Conservation (phyloP, 202 grass and related monocot species). For the Zoysia matrella region DNA sequence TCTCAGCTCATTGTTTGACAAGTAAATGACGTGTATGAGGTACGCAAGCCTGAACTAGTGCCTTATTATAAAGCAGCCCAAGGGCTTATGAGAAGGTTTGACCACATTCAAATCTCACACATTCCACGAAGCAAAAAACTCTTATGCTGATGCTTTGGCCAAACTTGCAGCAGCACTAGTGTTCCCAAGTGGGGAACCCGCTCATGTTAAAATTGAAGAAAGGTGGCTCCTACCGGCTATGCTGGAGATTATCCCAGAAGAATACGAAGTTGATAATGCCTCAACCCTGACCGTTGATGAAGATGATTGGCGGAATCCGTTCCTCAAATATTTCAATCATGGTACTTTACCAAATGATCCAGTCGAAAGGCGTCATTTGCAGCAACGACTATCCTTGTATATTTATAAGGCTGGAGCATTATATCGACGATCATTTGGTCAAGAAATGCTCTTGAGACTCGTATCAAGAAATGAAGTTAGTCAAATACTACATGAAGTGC, state of each 20-base stretch:
- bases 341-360: neutral
- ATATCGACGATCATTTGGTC: too few relatives aligned
- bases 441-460: too few relatives aligned
- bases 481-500: too few relatives aligned
- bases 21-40: neutral
- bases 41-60: neutral
- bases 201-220: neutral
- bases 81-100: too few relatives aligned
- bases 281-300: neutral
- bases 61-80: neutral
- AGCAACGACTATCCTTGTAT: too few relatives aligned
- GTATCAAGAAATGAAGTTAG: too few relatives aligned
- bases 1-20: neutral
- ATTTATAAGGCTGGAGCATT: too few relatives aligned
- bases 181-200: neutral
- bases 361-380: too few relatives aligned
- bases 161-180: neutral
- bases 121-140: neutral
- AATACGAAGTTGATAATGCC: neutral
- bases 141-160: neutral
- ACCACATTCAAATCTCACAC: neutral
- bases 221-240: neutral
- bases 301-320: neutral
- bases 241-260: neutral
- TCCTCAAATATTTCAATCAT: neutral